Percentiles rank a stretch among this genome's conserved stretches.
Conservation (phyloP, 768 basidiomycete genomes). For the Lyophyllum shimeji region DNA sequence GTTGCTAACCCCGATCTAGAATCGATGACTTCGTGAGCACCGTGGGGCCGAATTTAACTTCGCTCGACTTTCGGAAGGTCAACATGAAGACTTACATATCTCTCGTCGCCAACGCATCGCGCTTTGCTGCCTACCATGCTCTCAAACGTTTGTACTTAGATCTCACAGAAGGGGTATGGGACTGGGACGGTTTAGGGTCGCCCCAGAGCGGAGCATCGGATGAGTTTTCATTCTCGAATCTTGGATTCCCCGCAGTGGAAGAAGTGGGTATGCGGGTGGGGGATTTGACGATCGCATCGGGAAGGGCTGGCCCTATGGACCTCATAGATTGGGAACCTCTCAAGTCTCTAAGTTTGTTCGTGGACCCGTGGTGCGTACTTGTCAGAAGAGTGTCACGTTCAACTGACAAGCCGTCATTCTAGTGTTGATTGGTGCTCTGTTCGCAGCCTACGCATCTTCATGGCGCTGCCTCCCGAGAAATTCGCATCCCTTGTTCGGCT, state of each 20-base stretch:
- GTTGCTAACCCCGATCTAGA: not conserved
- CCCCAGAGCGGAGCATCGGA: slow-evolving; percentile 15
- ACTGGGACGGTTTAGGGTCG: slow-evolving; percentile 16
- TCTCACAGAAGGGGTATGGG: slow-evolving; percentile 21
- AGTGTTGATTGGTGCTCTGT: slow-evolving; percentile 1
- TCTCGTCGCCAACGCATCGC: slow-evolving; percentile 1
- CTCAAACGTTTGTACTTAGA: slow-evolving; percentile 17
- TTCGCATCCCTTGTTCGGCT: slow-evolving; percentile 13
- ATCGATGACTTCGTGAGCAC: slow-evolving; percentile 9
- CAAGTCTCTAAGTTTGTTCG: slow-evolving; percentile 13
- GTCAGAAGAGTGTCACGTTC: not conserved
- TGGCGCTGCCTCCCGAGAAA: slow-evolving; percentile 1
- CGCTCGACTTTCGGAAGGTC: slow-evolving; percentile 14
- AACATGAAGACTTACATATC: slow-evolving; percentile 4
- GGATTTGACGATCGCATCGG: slow-evolving; percentile 13
- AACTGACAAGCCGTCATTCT: not conserved
- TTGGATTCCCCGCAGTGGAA: slow-evolving; percentile 18
- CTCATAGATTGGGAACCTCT: slow-evolving; percentile 14
- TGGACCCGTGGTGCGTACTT: slow-evolving; percentile 13
- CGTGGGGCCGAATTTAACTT: slow-evolving; percentile 9
- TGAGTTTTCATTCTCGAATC: slow-evolving; percentile 9
- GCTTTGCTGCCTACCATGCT: slow-evolving; percentile 7
- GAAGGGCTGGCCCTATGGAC: slow-evolving; percentile 14
- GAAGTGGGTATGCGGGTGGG: slow-evolving; percentile 17
- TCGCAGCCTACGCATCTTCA: slow-evolving; percentile 12